These are phyloP conservation scores for Moricandia moricandioides DNA, from an alignment of 345 rosid genomes.

Conservation along the genomic window DNA sequence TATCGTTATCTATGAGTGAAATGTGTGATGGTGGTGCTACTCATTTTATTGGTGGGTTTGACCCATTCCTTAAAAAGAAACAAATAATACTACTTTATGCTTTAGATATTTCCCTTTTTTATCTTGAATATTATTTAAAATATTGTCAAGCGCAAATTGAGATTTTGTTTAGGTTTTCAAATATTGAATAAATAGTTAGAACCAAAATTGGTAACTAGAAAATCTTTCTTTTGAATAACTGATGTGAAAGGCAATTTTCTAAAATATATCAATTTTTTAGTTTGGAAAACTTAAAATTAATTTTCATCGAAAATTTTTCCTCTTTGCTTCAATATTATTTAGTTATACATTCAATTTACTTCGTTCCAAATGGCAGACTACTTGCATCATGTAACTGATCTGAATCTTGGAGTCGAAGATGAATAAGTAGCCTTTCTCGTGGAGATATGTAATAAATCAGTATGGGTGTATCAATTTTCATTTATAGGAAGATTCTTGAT, in stretches of 20 bases:
- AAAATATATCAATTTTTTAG: too few relatives aligned
- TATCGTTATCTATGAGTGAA: slow-evolving; percentile 33
- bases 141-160: neutral
- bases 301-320: neutral
- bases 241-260: neutral
- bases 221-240: neutral
- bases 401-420: neutral
- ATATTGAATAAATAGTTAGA: too few relatives aligned
- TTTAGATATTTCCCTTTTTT: neutral
- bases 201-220: neutral
- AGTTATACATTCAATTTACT: neutral
- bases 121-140: neutral
- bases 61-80: neutral
- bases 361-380: neutral
- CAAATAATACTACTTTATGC: neutral
- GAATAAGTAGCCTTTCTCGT: neutral
- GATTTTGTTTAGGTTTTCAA: neutral
- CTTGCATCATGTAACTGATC: neutral
- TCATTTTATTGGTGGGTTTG: slow-evolving; percentile 6
- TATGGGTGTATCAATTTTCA: neutral
- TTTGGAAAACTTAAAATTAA: too few relatives aligned
- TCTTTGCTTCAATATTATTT: neutral
- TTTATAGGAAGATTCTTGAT: too few relatives aligned
- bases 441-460: neutral
- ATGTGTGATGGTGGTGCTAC: slow-evolving; percentile 33